Evolutionary conservation across 352 stramenopile genomes (phyloP).

Genomic region (Globisporangium megalacanthum): DNA sequence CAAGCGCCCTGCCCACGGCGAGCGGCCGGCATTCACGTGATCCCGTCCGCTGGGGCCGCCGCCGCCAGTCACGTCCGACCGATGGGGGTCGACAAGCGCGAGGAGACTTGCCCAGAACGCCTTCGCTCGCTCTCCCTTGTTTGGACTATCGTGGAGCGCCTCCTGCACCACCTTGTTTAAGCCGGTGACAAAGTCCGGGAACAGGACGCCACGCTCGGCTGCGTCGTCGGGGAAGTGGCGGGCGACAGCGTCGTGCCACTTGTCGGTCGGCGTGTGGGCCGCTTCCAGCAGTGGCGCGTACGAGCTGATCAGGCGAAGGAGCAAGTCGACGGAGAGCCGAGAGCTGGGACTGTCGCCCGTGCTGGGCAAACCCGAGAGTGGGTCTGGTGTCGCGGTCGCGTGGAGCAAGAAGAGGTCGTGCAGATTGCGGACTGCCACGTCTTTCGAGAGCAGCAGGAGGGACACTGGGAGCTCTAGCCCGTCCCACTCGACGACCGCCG

Average conservation of each 20-base stretch:
- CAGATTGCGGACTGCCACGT: constrained; percentile 41
- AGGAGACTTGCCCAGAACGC: constrained; percentile 52
- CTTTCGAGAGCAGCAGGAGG: constrained; percentile 47
- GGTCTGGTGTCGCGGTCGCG: constrained; percentile 11
- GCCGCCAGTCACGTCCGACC: constrained; percentile 2
- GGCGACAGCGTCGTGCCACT: constrained; percentile 21
- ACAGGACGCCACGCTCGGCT: constrained; percentile 37
- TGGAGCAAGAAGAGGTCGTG: constrained; percentile 48
- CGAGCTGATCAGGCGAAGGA: constrained; percentile 37
- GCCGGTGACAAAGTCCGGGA: constrained; percentile 46
- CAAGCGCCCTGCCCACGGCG: constrained; percentile 51
- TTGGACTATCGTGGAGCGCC: constrained; percentile 21
- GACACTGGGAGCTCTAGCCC: constrained; percentile 33
- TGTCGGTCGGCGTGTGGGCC: constrained; percentile 27
- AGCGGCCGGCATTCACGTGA: constrained; percentile 14
- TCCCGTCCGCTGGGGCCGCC: background rate
- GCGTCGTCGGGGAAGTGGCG: constrained; percentile 38
- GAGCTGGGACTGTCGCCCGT: constrained; percentile 10
- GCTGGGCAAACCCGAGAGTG: background rate
- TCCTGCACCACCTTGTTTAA: constrained; percentile 40
- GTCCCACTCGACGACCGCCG: constrained; percentile 53
- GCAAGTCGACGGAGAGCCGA: constrained; percentile 31
- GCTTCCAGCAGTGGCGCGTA: constrained; percentile 35
- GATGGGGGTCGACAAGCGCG: constrained; percentile 18
- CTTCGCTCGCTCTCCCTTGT: constrained; percentile 33